A percentile compares a stretch with the other conserved stretches of the same genome.
Conservation (phyloP, 2,329 filamentous ascomycete genomes). For the Aspergillus flavus region DNA sequence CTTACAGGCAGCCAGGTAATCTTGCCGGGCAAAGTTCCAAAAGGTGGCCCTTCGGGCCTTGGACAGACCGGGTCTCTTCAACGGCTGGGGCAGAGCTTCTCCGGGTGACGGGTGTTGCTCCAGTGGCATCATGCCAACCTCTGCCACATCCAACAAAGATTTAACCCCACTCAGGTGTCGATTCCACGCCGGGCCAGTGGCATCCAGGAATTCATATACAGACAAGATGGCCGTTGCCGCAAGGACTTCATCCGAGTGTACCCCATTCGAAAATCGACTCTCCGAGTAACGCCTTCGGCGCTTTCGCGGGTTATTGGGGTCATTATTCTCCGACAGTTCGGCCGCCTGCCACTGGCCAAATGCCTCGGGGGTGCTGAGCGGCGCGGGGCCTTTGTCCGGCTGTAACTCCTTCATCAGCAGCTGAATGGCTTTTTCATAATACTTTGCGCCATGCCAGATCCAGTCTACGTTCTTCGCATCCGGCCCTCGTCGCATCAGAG, state of each 20-base stretch:
- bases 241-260: slow-evolving; percentile 59
- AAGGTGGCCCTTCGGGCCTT: slow-evolving; percentile 63
- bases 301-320: slow-evolving; percentile 45
- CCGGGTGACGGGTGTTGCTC: slow-evolving; percentile 48
- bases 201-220: slow-evolving; percentile 69
- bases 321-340: slow-evolving; percentile 35
- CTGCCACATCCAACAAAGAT: slow-evolving; percentile 57
- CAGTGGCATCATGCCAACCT: slow-evolving; percentile 44
- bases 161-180: slow-evolving; percentile 68
- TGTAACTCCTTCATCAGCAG: slow-evolving; percentile 52
- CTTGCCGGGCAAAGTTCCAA: slow-evolving; percentile 69
- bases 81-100: slow-evolving; percentile 29
- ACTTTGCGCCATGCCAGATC: slow-evolving; percentile 63
- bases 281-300: slow-evolving; percentile 45
- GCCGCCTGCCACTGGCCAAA: slow-evolving; percentile 40
- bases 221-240: slow-evolving; percentile 68
- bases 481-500: slow-evolving; percentile 58
- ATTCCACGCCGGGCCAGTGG: slow-evolving; percentile 64
- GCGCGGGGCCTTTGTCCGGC: slow-evolving; percentile 39
- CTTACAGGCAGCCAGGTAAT: slow-evolving; percentile 65
- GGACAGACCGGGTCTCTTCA: slow-evolving; percentile 48
- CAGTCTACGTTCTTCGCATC: slow-evolving; percentile 56
- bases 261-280: slow-evolving; percentile 45
- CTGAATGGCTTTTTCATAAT: slow-evolving; percentile 65
- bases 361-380: slow-evolving; percentile 37